These are phyloP conservation scores for Pseudozyma sp. DNA, from an alignment of 1,284 basidiomycete genomes.

Conservation along the genomic window DNA sequence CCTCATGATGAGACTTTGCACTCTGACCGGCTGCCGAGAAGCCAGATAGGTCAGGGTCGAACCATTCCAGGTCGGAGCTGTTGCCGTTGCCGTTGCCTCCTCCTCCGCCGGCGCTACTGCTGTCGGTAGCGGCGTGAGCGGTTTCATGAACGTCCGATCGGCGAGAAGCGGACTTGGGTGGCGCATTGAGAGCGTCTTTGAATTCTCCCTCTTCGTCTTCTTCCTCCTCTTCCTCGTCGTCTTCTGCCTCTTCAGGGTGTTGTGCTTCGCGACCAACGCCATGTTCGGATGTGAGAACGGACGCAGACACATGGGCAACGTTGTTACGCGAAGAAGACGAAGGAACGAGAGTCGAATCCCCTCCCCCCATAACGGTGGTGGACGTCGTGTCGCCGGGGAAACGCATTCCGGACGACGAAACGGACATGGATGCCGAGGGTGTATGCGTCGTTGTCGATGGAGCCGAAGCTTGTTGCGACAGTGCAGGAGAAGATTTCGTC, in stretches of 20 bases:
- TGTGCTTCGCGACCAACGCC: neutral
- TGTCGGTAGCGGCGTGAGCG: neutral
- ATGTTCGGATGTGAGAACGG: neutral
- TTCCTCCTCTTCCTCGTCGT: slow-evolving; percentile 12
- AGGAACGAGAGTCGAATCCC: slow-evolving; percentile 14
- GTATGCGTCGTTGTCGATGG: slow-evolving; percentile 14
- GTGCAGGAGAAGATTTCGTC: slow-evolving; percentile 14
- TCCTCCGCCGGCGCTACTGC: neutral
- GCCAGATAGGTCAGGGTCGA: slow-evolving; percentile 52
- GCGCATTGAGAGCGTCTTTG: slow-evolving; percentile 9
- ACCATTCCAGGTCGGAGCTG: slow-evolving; percentile 48
- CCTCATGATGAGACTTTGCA: slow-evolving; percentile 9
- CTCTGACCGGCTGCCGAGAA: slow-evolving; percentile 40
- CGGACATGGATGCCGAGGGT: slow-evolving; percentile 19
- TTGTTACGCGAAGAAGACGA: neutral
- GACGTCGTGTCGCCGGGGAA: slow-evolving; percentile 2
- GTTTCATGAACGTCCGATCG: neutral
- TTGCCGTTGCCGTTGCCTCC: neutral
- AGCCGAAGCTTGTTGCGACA: slow-evolving; percentile 14
- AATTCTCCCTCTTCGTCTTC: slow-evolving; percentile 9
- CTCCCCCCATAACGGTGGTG: neutral
- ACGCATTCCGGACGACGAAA: slow-evolving; percentile 14
- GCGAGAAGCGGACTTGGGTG: slow-evolving; percentile 1
- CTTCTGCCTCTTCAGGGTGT: slow-evolving; percentile 8
- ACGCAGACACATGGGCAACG: no score